Evolutionary conservation across 768 basidiomycete genomes (phyloP), one percentile per base, ranked within the genome.

Genomic region (Pisolithus sp.): DNA sequence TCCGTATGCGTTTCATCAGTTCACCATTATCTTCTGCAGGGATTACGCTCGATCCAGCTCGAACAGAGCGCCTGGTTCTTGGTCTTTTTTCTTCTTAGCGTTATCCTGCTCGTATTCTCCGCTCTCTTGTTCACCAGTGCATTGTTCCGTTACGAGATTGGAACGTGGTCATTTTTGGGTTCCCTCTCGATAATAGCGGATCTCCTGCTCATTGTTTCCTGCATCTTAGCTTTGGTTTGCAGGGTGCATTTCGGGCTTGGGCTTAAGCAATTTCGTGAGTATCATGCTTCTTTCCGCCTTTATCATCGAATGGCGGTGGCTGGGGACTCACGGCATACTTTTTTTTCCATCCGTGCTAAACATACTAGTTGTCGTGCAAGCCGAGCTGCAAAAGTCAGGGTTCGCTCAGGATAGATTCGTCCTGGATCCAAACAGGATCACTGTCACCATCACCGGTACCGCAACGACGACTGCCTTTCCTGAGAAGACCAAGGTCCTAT

Each of bases 211-310:
- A 59, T 78, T 7, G 54, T 65, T 7, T 75, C 76, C 4, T 66
- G 71, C n/a, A 52, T 68, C 28, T 54, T 81, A 8, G 78, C 73
- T 7, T 42, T 80, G 41, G 44, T 76, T n/a, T 81, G 79, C 61
- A 70, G 79, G 48, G 51, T 74, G 26, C 74, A 80, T 56, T 83
- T 81, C 57, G 80, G 77, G 9, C 76, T 73, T 58, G 81, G 80
- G 2, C 69, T 81, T 10, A 71, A 72, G 4, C 76, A 80, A 30
- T 82, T 74, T 55, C 63, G 81, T 81, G 61, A 66, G 76, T 59
- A 2, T 20, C 18, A 15, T n/a, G 15, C 23, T 30, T 39, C 21
- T n/a, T 30, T 5, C 21, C 49, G 4, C 20, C 7, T 13, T 31
- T 17, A 31, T 5, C 10, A 34, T 13, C 5, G 36, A 17, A 18